A percentile compares a stretch with the other conserved stretches of the same genome.
Conservation (phyloP, 768 basidiomycete genomes). For the Pleurotus ostreatus region DNA sequence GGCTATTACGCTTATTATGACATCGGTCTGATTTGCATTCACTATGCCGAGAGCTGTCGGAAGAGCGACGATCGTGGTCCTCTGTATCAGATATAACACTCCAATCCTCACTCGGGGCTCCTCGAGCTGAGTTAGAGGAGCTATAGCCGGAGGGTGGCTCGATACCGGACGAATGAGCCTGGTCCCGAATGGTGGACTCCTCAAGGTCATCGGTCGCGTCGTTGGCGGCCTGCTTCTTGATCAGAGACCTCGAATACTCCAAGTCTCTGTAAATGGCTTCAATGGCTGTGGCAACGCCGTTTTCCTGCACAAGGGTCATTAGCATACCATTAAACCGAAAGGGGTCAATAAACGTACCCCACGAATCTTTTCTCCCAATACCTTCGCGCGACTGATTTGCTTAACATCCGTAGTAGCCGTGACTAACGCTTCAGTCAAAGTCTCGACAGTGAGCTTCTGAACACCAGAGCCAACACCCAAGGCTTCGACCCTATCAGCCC, state of each 20-base stretch:
- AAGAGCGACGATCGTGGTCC: conserved; percentile 42
- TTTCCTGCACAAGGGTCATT: conserved; percentile 55
- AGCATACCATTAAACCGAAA: conserved; percentile 12
- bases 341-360: conserved; percentile 37
- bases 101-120: conserved; percentile 76
- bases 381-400: conserved; percentile 82
- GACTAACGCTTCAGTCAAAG: conserved; percentile 72
- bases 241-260: conserved; percentile 86
- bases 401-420: conserved; percentile 84
- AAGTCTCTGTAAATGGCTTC: conserved; percentile 96
- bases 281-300: conserved; percentile 90
- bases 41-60: conserved; percentile 48
- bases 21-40: conserved; percentile 31
- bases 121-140: conserved; percentile 50
- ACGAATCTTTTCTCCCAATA: conserved; percentile 85
- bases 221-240: conserved; percentile 50
- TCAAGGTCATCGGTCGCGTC: conserved; percentile 27
- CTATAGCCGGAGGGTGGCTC: conserved; percentile 47
- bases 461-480: conserved; percentile 88
- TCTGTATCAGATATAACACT: conserved; percentile 82
- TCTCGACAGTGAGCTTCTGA: conserved; percentile 79
- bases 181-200: conserved; percentile 31
- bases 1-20: conserved; percentile 52
- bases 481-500: conserved; percentile 97
- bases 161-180: conserved; percentile 10